Conservation (phyloP, 768 basidiomycete genomes). For the Leccinum boreale region DNA sequence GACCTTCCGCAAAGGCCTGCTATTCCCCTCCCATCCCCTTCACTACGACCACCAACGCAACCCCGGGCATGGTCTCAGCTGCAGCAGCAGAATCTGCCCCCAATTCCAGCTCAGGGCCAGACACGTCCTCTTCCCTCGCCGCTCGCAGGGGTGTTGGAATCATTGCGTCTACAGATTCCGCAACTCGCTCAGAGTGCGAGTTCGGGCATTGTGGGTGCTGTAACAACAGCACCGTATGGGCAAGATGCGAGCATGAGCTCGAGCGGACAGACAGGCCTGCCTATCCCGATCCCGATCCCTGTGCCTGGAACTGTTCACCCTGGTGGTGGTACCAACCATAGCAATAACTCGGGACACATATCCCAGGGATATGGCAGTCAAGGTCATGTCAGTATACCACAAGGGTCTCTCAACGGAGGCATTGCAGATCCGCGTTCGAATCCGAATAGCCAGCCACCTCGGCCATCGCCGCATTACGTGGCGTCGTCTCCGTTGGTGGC, state of each 20-base stretch:
- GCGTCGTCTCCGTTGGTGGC: background rate
- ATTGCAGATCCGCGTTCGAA: background rate
- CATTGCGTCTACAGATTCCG: slow-evolving; percentile 15
- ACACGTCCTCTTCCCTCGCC: background rate
- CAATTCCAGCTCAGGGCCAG: slow-evolving; percentile 5
- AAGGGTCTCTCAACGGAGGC: slow-evolving; percentile 1
- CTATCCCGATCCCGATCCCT: background rate
- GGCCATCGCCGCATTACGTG: background rate
- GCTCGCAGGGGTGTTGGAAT: slow-evolving; percentile 15
- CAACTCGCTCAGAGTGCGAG: slow-evolving; percentile 8
- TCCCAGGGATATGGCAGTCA: slow-evolving; percentile 5
- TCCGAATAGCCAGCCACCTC: slow-evolving; percentile 2
- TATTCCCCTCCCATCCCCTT: background rate
- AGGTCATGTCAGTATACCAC: slow-evolving; percentile 1
- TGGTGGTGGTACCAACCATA: background rate
- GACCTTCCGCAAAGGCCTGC: slow-evolving; percentile 2
- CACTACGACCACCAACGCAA: background rate
- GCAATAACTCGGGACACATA: background rate
- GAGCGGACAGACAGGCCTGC: background rate
- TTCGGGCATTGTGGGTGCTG: background rate
- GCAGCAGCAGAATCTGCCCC: background rate
- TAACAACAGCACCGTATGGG: background rate
- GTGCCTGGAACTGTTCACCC: background rate
- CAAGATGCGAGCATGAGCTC: background rate
- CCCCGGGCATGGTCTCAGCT: background rate